Evolutionary conservation across 2,329 filamentous ascomycete species (phyloP), one percentile per base, ranked within the genome.

Genomic region (Hypoxylon sp.): DNA sequence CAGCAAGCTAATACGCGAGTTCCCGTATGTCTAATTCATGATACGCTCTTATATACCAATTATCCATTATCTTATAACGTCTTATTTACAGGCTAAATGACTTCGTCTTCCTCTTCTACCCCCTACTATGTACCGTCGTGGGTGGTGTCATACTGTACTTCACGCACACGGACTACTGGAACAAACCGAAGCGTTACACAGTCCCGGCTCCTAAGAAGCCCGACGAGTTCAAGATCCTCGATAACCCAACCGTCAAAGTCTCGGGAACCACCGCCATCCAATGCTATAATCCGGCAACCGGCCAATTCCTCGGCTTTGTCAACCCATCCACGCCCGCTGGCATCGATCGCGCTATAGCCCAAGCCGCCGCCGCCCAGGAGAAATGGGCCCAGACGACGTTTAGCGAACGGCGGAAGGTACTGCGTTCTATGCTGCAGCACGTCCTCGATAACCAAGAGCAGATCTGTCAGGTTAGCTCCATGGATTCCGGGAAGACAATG

Each of bases 401-500:
- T 77, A 82, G 86, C 8, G 86, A 97, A 79, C 87, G 96, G 67
- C 87, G 91, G 72, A 90, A 88, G 74, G 93, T 99, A 50, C 85
- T 99, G 70, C 89, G 90, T 67, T 93, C 93, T 5, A 84, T 99
- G 76, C 84, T 97, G 74, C 91, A 90, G 80, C 91, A 94, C 74
- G 86, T 99, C 9, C 87, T 99, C 65, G 92, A 97, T 71, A 92
- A 98, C 78, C 94, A 98, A 79, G 92, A 95, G 72, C 86, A 91
- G 26, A 97, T 99, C 74, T 94, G 94, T 75, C 87, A 89, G 14
- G 89, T 94, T 31, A 95, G 94, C 54, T 97, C 93, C 76, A 86
- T 97, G 37, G 96, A 99, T 81, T 97, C 93, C 46, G 96, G 96
- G 71, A 99, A 99, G 86, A 98, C 97, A 1, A 92, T 95, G 84